These are phyloP conservation scores for Pyrenula massariospora DNA, from an alignment of 495 filamentous ascomycete species.

Conservation along the genomic window DNA sequence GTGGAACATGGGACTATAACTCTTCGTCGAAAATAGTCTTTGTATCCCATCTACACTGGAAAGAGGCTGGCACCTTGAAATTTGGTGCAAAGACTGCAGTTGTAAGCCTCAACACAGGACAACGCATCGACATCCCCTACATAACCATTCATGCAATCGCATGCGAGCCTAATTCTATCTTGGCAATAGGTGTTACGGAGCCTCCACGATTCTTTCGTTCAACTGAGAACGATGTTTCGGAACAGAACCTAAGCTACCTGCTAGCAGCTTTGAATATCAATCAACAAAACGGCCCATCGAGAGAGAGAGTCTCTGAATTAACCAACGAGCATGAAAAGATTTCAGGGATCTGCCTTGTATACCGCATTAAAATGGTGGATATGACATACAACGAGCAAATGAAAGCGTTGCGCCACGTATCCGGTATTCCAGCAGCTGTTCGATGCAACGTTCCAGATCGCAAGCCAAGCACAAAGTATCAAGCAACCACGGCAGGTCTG, in stretches of 20 bases:
- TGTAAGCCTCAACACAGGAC: not conserved
- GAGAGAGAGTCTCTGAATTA: not conserved
- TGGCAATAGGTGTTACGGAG: not conserved
- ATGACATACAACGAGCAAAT: not conserved
- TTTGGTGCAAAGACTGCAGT: slow-evolving; percentile 21
- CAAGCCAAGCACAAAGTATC: not conserved
- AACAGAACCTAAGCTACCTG: slow-evolving; percentile 4
- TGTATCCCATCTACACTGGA: slow-evolving; percentile 27
- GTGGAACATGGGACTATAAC: slow-evolving; percentile 38
- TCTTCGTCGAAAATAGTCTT: slow-evolving; percentile 21
- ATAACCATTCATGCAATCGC: slow-evolving; percentile 4
- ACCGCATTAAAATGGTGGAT: not conserved
- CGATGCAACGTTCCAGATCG: not conserved
- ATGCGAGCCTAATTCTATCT: slow-evolving; percentile 9
- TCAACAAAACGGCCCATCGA: slow-evolving; percentile 10
- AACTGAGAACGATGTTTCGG: not conserved
- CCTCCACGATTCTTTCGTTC: not conserved
- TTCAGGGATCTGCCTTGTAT: slow-evolving; percentile 1
- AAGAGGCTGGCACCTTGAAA: slow-evolving; percentile 17
- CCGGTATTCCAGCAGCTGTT: not conserved
- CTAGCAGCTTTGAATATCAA: slow-evolving; percentile 4
- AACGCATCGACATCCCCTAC: not conserved
- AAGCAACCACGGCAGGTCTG: not conserved
- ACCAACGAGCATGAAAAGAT: not conserved
- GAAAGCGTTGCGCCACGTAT: not conserved